Conservation (phyloP, 2,329 filamentous ascomycete species). For the Trichophyton simii region DNA sequence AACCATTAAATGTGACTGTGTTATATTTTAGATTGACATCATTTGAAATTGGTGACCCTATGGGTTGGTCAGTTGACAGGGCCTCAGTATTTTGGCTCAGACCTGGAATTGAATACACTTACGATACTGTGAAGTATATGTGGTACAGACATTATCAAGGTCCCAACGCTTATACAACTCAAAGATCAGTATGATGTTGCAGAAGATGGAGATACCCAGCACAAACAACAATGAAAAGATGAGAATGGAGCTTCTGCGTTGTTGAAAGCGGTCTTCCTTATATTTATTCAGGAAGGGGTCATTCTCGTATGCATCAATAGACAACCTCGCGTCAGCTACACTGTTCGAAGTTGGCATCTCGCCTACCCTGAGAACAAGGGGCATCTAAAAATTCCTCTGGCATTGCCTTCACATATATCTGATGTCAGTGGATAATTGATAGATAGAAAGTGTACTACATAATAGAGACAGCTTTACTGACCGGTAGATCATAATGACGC, state of each 20-base stretch:
- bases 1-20: slow-evolving; percentile 42
- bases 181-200: slow-evolving; percentile 11
- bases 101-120: background rate
- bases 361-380: background rate
- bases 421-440: too few species aligned
- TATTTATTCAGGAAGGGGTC: background rate
- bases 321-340: background rate
- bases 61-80: background rate
- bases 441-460: too few species aligned
- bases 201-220: slow-evolving; percentile 10
- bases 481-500: too few species aligned
- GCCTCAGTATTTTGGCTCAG: too few species aligned
- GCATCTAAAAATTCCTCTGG: too few species aligned
- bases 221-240: background rate
- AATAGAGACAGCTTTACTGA: too few species aligned
- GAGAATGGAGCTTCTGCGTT: background rate
- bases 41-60: slow-evolving; percentile 23
- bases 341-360: background rate
- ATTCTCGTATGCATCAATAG: background rate
- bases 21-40: slow-evolving; percentile 34
- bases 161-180: slow-evolving; percentile 5
- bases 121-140: slow-evolving; percentile 11
- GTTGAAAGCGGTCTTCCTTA: background rate
- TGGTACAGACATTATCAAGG: slow-evolving; percentile 8
- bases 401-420: too few species aligned